A percentile compares a stretch with the other conserved stretches of the same genome.
phyloP scores from a whole-genome alignment of 345 rosid species.

The Syzygium jambos region DNA sequence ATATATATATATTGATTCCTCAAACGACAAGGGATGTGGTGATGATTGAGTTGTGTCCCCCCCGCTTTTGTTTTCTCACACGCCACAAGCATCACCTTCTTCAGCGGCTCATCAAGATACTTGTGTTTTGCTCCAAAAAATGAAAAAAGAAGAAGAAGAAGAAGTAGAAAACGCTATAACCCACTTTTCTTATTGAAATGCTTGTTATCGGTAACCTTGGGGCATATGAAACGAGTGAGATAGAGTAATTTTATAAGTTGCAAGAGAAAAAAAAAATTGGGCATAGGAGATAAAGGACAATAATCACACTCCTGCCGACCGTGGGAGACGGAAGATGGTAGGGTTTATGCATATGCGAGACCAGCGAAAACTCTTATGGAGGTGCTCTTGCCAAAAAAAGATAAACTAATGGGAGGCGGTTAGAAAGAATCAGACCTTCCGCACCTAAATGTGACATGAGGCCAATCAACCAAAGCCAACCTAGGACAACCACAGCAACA shows the following conservation, averaged over 20 bases:
- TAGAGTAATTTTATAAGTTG: background rate
- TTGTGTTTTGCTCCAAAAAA: background rate
- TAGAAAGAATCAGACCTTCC: background rate
- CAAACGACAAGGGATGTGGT: background rate
- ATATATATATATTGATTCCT: background rate
- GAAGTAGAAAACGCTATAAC: background rate
- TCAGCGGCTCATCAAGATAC: background rate
- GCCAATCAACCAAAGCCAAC: background rate
- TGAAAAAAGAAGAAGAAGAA: too few species aligned
- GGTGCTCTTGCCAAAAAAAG: background rate
- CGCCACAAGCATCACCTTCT: background rate
- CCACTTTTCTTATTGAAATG: background rate
- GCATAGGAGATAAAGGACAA: background rate
- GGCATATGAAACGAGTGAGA: background rate
- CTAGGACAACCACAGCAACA: background rate
- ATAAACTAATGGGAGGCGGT: background rate
- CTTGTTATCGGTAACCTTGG: background rate
- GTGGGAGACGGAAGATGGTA: background rate
- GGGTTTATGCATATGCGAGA: background rate
- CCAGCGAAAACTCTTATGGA: background rate
- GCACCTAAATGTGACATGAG: background rate
- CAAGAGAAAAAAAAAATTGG: background rate
- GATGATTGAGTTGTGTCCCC: background rate
- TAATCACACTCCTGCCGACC: too few species aligned
- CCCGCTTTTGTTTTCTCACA: background rate